Conservation (phyloP, 2,329 filamentous ascomycete species). For the Penicillium rolfsii region DNA sequence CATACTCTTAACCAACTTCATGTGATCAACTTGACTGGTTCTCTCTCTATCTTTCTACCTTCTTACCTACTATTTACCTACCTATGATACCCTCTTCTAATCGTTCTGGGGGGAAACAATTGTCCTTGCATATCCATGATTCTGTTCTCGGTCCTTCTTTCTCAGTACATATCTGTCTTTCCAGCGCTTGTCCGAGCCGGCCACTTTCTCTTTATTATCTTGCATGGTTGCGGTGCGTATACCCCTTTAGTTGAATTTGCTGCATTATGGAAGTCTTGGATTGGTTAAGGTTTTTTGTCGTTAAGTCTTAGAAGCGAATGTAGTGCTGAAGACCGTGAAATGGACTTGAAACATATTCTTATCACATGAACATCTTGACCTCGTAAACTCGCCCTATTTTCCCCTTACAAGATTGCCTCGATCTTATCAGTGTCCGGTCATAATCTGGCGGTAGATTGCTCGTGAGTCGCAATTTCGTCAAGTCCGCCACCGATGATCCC, state of each 20-base stretch:
- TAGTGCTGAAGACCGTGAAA: slow-evolving; percentile 1
- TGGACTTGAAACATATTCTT: background rate
- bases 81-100: slow-evolving; percentile 18
- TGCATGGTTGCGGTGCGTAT: slow-evolving; percentile 40
- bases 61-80: slow-evolving; percentile 4
- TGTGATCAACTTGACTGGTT: slow-evolving; percentile 31
- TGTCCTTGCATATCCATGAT: slow-evolving; percentile 16
- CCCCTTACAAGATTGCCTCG: background rate
- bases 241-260: slow-evolving; percentile 38
- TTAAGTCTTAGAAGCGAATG: too few species aligned
- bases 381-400: background rate
- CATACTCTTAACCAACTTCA: slow-evolving; percentile 31
- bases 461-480: slow-evolving; percentile 9
- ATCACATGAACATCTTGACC: background rate
- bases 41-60: slow-evolving; percentile 4
- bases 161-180: slow-evolving; percentile 14
- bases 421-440: background rate
- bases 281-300: background rate
- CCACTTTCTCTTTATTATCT: slow-evolving; percentile 27
- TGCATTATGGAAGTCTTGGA: slow-evolving; percentile 26
- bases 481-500: slow-evolving; percentile 21
- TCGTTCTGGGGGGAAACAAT: slow-evolving; percentile 24
- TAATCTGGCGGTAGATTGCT: too few species aligned
- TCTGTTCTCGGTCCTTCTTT: slow-evolving; percentile 16
- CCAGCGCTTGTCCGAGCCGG: slow-evolving; percentile 22